Evolutionary conservation across 306 rosid genomes (phyloP).

Genomic region (Inga oerstediana): DNA sequence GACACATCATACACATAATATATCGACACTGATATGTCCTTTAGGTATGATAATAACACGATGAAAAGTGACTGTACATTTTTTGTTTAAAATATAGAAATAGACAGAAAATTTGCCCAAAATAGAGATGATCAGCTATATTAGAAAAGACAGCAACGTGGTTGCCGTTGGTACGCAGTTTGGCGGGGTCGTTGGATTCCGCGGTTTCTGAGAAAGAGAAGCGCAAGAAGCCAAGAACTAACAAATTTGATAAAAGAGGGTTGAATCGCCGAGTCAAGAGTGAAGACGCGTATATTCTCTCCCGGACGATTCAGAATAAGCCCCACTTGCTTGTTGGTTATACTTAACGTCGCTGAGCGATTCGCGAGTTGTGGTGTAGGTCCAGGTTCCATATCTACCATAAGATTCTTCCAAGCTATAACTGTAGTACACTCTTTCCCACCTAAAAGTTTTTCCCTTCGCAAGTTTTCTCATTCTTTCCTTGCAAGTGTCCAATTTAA

Average conservation of each 20-base stretch:
- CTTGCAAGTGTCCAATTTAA: background rate
- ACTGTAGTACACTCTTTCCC: background rate
- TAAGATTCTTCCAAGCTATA: background rate
- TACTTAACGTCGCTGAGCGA: background rate
- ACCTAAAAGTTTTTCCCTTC: background rate
- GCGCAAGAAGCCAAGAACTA: background rate
- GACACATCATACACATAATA: background rate
- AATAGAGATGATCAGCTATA: background rate
- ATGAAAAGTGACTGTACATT: background rate
- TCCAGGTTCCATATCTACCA: background rate
- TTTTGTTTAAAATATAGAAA: background rate
- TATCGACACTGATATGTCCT: background rate
- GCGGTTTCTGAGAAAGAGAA: background rate
- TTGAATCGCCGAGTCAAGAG: background rate
- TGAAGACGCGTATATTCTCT: background rate
- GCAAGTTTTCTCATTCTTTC: background rate
- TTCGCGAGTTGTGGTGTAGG: background rate
- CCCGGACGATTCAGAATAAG: background rate
- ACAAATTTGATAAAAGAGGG: background rate
- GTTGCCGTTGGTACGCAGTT: slow-evolving; percentile 13
- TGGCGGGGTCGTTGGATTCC: slow-evolving; percentile 1
- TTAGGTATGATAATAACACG: background rate
- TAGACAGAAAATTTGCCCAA: background rate
- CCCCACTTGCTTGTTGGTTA: background rate
- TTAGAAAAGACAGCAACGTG: background rate